Conservation (phyloP, 1,284 basidiomycete genomes). For the Naganishia cerealis region DNA sequence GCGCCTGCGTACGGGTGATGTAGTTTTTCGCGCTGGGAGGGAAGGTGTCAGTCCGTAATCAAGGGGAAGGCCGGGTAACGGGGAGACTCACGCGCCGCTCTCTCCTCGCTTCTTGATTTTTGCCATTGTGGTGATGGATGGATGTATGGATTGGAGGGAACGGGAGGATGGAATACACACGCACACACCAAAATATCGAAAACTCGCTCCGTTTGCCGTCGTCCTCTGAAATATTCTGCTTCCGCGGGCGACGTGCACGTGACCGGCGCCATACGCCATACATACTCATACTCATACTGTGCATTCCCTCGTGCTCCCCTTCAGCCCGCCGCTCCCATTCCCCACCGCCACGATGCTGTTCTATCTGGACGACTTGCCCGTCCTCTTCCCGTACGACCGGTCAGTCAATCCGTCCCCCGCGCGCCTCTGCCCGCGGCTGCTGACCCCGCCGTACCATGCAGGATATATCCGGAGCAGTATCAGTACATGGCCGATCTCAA, state of each 20-base stretch:
- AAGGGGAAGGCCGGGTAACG: not conserved
- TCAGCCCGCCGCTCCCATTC: not conserved
- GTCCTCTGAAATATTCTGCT: constrained; percentile 16
- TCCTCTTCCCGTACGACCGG: constrained; percentile 82
- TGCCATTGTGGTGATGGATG: constrained; percentile 64
- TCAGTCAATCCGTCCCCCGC: constrained; percentile 33
- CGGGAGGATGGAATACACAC: not conserved
- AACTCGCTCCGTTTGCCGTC: not conserved
- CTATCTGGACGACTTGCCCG: constrained; percentile 89
- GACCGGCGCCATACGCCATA: constrained; percentile 3
- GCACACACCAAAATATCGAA: not conserved
- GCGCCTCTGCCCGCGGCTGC: constrained; percentile 44
- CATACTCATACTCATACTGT: not conserved
- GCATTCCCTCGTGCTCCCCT: not conserved
- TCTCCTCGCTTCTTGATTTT: constrained; percentile 86
- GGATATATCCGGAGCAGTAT: constrained; percentile 75
- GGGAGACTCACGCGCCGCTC: constrained; percentile 65
- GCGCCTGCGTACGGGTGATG: constrained; percentile 82
- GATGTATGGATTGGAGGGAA: not conserved
- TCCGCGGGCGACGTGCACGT: constrained; percentile 13
- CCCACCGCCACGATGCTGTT: constrained; percentile 75
- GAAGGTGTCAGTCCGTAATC: constrained; percentile 25
- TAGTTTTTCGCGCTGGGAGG: constrained; percentile 76
- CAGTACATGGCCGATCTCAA: constrained; percentile 99
- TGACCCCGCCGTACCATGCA: constrained; percentile 25